phyloP scores from a whole-genome alignment of 2,329 filamentous ascomycete genomes.

The Cercospora sojina region DNA sequence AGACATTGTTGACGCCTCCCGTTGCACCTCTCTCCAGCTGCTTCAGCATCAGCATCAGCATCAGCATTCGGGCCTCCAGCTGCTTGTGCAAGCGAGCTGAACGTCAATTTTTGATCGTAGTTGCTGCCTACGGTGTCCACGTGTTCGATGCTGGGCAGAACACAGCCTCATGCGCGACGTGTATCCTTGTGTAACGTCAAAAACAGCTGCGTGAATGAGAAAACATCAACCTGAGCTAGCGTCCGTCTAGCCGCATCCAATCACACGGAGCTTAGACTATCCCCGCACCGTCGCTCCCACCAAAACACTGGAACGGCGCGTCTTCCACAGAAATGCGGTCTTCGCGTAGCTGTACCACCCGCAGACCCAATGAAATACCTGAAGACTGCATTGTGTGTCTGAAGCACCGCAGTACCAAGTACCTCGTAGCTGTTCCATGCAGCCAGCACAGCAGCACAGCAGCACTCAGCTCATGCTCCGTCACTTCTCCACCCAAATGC shows the following conservation, averaged over 20 bases:
- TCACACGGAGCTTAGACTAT: neutral
- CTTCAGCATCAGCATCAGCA: neutral
- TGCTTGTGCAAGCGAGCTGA: neutral
- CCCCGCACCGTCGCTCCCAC: neutral
- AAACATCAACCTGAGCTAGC: neutral
- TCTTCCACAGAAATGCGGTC: neutral
- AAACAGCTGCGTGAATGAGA: neutral
- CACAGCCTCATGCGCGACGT: neutral
- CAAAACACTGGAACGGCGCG: neutral
- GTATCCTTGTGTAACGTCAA: neutral
- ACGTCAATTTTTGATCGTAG: neutral
- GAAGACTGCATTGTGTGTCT: neutral
- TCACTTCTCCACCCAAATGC: constrained; percentile 2
- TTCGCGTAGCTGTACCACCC: neutral
- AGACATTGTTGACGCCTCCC: neutral
- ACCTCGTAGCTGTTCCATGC: neutral
- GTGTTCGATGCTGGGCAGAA: neutral
- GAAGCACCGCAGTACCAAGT: too few species aligned
- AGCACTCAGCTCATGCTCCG: neutral
- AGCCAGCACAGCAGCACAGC: neutral
- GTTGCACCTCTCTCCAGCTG: neutral
- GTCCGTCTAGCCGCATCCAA: neutral
- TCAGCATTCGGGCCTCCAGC: neutral
- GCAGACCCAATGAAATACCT: neutral
- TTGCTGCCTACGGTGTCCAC: neutral